Evolutionary conservation across 2,329 filamentous ascomycete species (phyloP), one percentile per base, ranked within the genome.

Genomic region (Metarhizium album): DNA sequence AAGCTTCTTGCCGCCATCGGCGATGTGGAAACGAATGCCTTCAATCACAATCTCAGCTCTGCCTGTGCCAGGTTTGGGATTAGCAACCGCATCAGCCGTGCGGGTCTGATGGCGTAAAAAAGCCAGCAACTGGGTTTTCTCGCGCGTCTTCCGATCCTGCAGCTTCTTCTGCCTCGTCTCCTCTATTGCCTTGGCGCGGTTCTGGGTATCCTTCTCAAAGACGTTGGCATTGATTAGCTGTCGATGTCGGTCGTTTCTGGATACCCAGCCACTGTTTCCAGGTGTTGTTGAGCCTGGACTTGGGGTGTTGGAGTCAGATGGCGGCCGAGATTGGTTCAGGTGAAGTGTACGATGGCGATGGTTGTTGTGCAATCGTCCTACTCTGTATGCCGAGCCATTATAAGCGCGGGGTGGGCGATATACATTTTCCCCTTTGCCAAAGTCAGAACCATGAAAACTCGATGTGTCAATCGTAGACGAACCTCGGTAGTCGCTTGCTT

Each of bases 201-300:
- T 78, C 62, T 87, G 79, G 11, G 77, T 74, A 53, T 88, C 83
- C 64, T 87, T 84, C 55, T 90, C 83, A 64, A 85, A 93, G 1
- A 91, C 79, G 16, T 80, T 79, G 20, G 84, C 80, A 63, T 91
- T 94, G 67, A 94, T 93, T 40, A 94, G 72, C 65, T 94, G 87
- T 62, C 87, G 79, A 62, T 90, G 86, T 47, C 85, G 84, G 64
- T 87, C 86, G 47, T 75, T 84, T 63, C 83, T 86, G 5, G 82
- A 79, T 42, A 93, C 78, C 81, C 85, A 91, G 3, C 61, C 31
- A 62, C 53, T 8, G 55, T 58, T 27, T 54, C 59, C 49, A 37
- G 51, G n/a, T n/a, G n/a, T 42, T 6, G 58, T 55, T 18, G 79
- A 67, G 23, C 59, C 59, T 23, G 57, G 55, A 18, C 62, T 66